Conservation (phyloP, 345 rosid genomes). For the Zanthoxylum bungeanum region DNA sequence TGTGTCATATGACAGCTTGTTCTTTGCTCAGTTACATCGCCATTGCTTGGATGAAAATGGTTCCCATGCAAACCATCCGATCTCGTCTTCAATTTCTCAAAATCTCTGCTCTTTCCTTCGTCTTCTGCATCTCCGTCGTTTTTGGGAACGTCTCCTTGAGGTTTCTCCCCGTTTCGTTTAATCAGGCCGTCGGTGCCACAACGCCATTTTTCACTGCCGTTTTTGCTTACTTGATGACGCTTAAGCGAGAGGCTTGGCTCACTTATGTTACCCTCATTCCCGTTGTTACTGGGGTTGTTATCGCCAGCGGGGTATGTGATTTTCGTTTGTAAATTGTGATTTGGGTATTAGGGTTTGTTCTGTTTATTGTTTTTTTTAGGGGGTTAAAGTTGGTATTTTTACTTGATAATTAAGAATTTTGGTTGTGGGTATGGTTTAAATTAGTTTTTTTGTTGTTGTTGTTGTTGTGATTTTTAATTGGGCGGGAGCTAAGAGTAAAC, state of each 20-base stretch:
- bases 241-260: slow-evolving; percentile 93
- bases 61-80: slow-evolving; percentile 96
- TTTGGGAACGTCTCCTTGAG: slow-evolving; percentile 86
- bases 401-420: no score
- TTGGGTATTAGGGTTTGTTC: background rate
- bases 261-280: slow-evolving; percentile 88
- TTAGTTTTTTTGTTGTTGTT: background rate
- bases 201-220: slow-evolving; percentile 98
- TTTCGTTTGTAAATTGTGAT: background rate
- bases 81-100: slow-evolving; percentile 83
- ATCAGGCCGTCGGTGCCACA: slow-evolving; percentile 96
- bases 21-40: slow-evolving; percentile 86
- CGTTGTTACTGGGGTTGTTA: slow-evolving; percentile 93
- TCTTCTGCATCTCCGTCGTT: slow-evolving; percentile 95
- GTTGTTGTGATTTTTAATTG: no score
- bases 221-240: slow-evolving; percentile 85
- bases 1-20: slow-evolving; percentile 99
- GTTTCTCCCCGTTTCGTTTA: slow-evolving; percentile 85
- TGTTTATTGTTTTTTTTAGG: background rate
- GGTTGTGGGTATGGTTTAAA: no score
- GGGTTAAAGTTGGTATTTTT: background rate
- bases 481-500: no score
- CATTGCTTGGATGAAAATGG: slow-evolving; percentile 97
- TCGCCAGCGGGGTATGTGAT: slow-evolving; percentile 90
- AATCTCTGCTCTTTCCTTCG: slow-evolving; percentile 83